Evolutionary conservation across 2,329 filamentous ascomycete genomes (phyloP), one percentile per base, ranked within the genome.

Genomic region (Zymoseptoria ardabiliae): DNA sequence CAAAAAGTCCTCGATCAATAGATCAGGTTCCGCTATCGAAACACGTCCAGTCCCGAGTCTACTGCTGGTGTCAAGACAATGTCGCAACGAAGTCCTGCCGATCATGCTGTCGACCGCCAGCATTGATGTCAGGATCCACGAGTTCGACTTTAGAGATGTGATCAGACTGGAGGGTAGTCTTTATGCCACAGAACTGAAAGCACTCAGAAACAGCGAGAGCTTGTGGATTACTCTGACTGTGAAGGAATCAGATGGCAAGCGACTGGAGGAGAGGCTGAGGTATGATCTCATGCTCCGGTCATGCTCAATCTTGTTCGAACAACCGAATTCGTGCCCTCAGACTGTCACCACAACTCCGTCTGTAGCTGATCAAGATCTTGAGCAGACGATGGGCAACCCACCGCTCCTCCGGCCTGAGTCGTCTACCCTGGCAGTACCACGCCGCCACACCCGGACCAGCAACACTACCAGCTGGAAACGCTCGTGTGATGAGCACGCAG

Each of bases 141-240:
- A 69, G 58, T 72, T 69, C 57, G 61, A 70, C 55, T 72, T 72
- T 63, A 56, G 54, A n/a, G 55, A 59, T 23, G 51, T 70, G 9
- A 61, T 64, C 17, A 59, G 68, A 19, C 50, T 69, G 1, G 58
- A 63, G 2, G 61, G 58, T 10, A 62, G 63, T 17, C 64, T 72
- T 4, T 70, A 70, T 61, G 54, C 56, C 30, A 64, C 58, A 10
- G 68, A 72, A 50, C 63, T 69, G n/a, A 70, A 68, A 61, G 61
- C 68, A 4, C 58, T 72, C 0, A 68, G 68, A 4, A 10, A 25
- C 2, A 71, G 71, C 45, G 41, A 54, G 4, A 59, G 58, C 35
- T 60, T 71, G 9, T 58, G 48, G 11, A 60, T 72, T 6, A 51
- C 52, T 3, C 53, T 67, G 11, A 52, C 55, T 13, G 54, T 63